Evolutionary conservation across 2,329 filamentous ascomycete species (phyloP).

Genomic region (Lomentospora prolificans): DNA sequence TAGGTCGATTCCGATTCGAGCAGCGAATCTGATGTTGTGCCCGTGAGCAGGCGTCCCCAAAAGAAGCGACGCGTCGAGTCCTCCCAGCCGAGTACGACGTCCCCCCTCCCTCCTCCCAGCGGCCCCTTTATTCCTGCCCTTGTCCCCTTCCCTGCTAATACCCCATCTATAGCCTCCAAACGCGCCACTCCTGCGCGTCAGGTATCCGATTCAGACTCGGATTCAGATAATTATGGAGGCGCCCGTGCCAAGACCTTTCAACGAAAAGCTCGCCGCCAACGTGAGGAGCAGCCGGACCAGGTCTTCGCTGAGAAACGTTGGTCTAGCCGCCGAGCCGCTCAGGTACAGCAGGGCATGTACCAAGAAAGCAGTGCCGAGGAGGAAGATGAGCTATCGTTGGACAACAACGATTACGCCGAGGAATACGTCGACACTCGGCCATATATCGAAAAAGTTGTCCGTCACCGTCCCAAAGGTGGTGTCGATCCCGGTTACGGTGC

Average conservation of each 20-base stretch:
- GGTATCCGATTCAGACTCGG: conserved; percentile 55
- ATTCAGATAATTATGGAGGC: conserved; percentile 71
- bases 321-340: conserved; percentile 76
- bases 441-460: conserved; percentile 83
- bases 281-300: conserved; percentile 56
- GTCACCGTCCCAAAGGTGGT: conserved; percentile 70
- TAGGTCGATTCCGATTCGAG: conserved; percentile 36
- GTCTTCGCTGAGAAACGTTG: conserved; percentile 77
- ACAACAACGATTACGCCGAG: conserved; percentile 53
- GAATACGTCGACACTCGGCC: conserved; percentile 68
- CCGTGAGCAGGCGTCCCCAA: conserved; percentile 45
- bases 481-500: conserved; percentile 47
- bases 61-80: conserved; percentile 62
- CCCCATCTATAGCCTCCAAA: conserved; percentile 42
- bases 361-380: conserved; percentile 55
- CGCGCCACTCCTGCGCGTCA: conserved; percentile 45
- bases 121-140: conserved; percentile 6
- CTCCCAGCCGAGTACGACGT: conserved; percentile 50
- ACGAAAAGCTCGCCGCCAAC: conserved; percentile 69
- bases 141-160: conserved; percentile 13
- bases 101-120: background rate
- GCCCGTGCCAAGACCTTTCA: conserved; percentile 57
- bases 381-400: conserved; percentile 54
- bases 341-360: conserved; percentile 52
- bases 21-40: conserved; percentile 53